Percentiles rank a stretch among this genome's conserved stretches.
Conservation (phyloP, 2,329 filamentous ascomycete species). For the Cordyceps javanica region DNA sequence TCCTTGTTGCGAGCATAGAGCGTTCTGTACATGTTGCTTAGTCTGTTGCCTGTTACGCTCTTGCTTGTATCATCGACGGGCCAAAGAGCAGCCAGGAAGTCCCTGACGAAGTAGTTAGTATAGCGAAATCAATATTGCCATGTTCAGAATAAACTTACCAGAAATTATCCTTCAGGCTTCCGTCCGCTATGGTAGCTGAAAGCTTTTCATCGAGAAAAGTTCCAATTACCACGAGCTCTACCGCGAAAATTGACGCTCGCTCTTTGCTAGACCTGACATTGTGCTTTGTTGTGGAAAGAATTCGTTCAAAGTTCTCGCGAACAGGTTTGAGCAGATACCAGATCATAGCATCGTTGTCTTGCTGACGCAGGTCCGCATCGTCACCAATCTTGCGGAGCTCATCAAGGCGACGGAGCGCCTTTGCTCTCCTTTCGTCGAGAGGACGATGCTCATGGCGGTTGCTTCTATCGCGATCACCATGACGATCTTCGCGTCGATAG, state of each 20-base stretch:
- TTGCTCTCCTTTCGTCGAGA: slow-evolving; percentile 36
- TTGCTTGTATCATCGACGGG: slow-evolving; percentile 40
- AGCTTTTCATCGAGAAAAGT: slow-evolving; percentile 49
- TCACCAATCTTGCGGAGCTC: slow-evolving; percentile 41
- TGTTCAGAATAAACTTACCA: slow-evolving; percentile 35
- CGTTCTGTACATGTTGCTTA: slow-evolving; percentile 40
- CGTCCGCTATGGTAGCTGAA: slow-evolving; percentile 34
- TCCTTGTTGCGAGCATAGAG: slow-evolving; percentile 29
- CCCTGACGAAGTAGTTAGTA: slow-evolving; percentile 25
- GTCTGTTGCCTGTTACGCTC: slow-evolving; percentile 36
- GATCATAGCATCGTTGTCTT: slow-evolving; percentile 40
- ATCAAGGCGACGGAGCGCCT: slow-evolving; percentile 34
- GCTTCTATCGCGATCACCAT: slow-evolving; percentile 19
- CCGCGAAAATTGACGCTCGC: slow-evolving; percentile 55
- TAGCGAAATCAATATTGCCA: background rate
- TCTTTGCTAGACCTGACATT: slow-evolving; percentile 57
- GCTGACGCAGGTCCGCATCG: slow-evolving; percentile 41
- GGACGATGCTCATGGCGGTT: slow-evolving; percentile 24
- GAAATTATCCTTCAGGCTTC: slow-evolving; percentile 41
- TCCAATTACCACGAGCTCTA: slow-evolving; percentile 55
- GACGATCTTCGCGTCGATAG: slow-evolving; percentile 12
- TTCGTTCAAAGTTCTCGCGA: slow-evolving; percentile 51
- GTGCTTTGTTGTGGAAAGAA: slow-evolving; percentile 56
- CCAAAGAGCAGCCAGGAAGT: slow-evolving; percentile 40
- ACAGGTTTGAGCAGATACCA: slow-evolving; percentile 52